Percentiles rank a stretch among this genome's conserved stretches.
Evolutionary conservation across 2,329 filamentous ascomycete genomes (phyloP).

Genomic region (Penicillium aurantiogriseum): DNA sequence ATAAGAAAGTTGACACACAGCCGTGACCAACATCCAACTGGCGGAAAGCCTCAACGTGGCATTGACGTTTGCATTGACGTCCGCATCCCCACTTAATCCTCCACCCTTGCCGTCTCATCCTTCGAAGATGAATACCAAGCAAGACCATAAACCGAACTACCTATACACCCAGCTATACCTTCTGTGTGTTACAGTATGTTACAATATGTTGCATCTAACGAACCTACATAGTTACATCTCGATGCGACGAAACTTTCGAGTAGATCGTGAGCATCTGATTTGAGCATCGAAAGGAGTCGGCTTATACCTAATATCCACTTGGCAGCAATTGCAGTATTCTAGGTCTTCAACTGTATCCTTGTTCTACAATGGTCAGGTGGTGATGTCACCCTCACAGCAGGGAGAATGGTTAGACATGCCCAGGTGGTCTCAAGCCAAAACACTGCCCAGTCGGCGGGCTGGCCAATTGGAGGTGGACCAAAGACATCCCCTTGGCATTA

Average conservation of each 20-base stretch:
- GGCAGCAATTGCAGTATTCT: neutral
- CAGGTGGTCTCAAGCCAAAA: neutral
- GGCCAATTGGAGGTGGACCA: neutral
- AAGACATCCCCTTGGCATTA: neutral
- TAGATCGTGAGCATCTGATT: neutral
- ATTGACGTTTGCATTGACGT: neutral
- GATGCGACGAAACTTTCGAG: neutral
- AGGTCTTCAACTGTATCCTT: neutral
- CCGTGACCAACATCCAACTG: neutral
- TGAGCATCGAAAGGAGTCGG: neutral
- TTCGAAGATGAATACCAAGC: neutral
- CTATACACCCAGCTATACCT: neutral
- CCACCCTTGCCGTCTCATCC: neutral
- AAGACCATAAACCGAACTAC: neutral
- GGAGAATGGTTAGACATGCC: neutral
- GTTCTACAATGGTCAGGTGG: neutral
- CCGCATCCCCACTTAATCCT: neutral
- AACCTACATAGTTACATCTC: neutral
- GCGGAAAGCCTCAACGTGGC: neutral
- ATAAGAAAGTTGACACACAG: constrained; percentile 6
- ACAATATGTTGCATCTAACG: neutral
- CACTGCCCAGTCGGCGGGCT: neutral
- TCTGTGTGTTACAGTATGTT: neutral
- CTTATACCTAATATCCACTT: neutral
- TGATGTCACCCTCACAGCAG: constrained; percentile 1